A percentile compares a stretch with the other conserved stretches of the same genome.
Evolutionary conservation across 345 rosid genomes (phyloP).

Genomic region (Durio zibethinus): DNA sequence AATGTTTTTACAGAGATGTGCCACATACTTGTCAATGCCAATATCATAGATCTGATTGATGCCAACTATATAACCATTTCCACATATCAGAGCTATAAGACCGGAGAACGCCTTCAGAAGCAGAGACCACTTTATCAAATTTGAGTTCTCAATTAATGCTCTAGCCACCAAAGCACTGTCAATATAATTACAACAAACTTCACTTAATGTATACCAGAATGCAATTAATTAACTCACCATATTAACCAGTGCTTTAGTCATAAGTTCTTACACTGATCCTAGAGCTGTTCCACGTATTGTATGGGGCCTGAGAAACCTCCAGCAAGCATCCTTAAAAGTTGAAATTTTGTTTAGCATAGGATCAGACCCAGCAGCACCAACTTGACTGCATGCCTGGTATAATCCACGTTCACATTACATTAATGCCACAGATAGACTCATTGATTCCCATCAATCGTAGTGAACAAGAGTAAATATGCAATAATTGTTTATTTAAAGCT

Average conservation of each 20-base stretch:
- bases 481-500: not conserved
- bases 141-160: slow-evolving; percentile 80
- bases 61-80: slow-evolving; percentile 97
- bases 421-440: slow-evolving; percentile 13
- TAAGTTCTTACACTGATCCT: slow-evolving; percentile 60
- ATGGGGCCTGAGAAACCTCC: slow-evolving; percentile 98
- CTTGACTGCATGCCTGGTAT: slow-evolving; percentile 66
- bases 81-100: slow-evolving; percentile 84
- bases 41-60: slow-evolving; percentile 97
- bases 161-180: slow-evolving; percentile 85
- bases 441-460: slow-evolving; percentile 13
- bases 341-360: slow-evolving; percentile 52
- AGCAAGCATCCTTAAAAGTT: slow-evolving; percentile 78
- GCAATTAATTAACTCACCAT: slow-evolving; percentile 6
- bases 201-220: not conserved
- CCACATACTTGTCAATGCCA: slow-evolving; percentile 88
- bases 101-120: slow-evolving; percentile 81
- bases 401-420: slow-evolving; percentile 32
- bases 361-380: slow-evolving; percentile 82
- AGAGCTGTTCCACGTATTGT: slow-evolving; percentile 92
- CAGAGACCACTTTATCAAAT: slow-evolving; percentile 78
- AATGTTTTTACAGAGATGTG: slow-evolving; percentile 2
- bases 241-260: not conserved
- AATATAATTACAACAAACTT: slow-evolving; percentile 20
- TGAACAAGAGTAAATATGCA: not conserved